Evolutionary conservation across 106 monocot genomes (phyloP), one percentile per base, ranked within the genome.

Genomic region (Dactylorhiza incarnata): DNA sequence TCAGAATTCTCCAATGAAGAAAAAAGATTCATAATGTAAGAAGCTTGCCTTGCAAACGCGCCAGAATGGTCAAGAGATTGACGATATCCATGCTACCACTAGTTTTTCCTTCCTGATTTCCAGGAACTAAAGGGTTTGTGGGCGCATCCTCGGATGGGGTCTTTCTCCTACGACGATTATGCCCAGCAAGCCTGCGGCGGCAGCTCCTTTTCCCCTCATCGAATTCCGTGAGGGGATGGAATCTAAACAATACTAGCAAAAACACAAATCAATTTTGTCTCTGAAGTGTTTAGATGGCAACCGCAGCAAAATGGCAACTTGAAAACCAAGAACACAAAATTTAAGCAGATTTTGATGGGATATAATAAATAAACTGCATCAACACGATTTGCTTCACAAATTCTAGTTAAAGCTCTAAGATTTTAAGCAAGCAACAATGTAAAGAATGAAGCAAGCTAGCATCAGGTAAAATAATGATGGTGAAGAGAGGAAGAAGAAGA

Each of bases 151-250:
- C 88, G 3, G 93, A 86, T 37, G 93, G 97, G 20, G 89, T 94
- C 80, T 97, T 97, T 77, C 97, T 87, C 84, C 97, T 84, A 68
- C 97, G 82, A 15, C 91, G 78, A 72, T 97, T 97, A 77, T 97
- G 97, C 10, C 97, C 97, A 14, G 97, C 97, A 45, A 97, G 87
- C 82, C 97, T 87, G 22, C 97, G 81, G 50, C 97, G 78, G 70
- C 97, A 97, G 81, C 97, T 97, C 70, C 97, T 85, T 84, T 97
- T 97, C 55, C 97, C 97, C 78, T 97, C 97, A 63, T 97, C 97
- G 81, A 97, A 97, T 77, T 97, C 97, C 16, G 86, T 68, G n/a
- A 97, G 89, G 0, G 80, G 91, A 72, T 97, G 93, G 78, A 96
- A 96, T 88, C 96, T 96, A 71, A 26, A 82, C 52, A 45, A 68